Evolutionary conservation across 2,329 filamentous ascomycete species (phyloP).

Genomic region (Huntiella omanensis): DNA sequence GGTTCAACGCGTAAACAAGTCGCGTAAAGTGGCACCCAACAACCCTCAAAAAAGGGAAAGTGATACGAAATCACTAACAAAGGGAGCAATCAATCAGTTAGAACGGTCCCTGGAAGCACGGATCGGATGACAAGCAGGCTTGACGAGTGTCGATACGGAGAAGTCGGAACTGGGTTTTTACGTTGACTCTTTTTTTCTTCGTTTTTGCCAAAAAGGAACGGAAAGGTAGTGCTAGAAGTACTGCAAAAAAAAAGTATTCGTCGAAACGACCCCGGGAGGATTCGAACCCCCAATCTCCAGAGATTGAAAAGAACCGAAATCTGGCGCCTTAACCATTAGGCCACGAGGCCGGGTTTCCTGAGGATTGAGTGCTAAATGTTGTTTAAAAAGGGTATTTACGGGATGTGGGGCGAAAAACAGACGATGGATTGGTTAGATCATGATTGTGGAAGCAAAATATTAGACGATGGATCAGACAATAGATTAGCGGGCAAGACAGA

Average conservation of each 20-base stretch:
- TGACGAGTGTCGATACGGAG: not conserved
- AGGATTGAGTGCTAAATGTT: not conserved
- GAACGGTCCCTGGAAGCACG: too few relatives aligned
- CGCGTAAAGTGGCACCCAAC: too few relatives aligned
- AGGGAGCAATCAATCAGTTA: not conserved
- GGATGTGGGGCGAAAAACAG: not conserved
- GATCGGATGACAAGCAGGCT: not conserved
- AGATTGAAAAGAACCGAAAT: slow-evolving; percentile 10
- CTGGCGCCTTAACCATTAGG: slow-evolving; percentile 12
- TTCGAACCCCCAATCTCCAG: slow-evolving; percentile 12
- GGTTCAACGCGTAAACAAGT: too few relatives aligned
- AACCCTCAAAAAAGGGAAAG: not conserved
- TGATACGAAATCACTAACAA: not conserved
- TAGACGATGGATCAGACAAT: too few relatives aligned
- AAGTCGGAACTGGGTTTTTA: not conserved
- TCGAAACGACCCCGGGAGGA: slow-evolving; percentile 10
- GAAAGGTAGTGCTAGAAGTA: too few relatives aligned
- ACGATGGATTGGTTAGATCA: not conserved
- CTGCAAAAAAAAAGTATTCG: too few relatives aligned
- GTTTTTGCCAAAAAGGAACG: not conserved
- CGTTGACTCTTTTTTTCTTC: too few relatives aligned
- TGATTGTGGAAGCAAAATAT: not conserved
- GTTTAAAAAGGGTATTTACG: not conserved
- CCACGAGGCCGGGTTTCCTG: slow-evolving; percentile 10
- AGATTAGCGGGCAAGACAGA: too few relatives aligned